Conservation (phyloP, 1,284 basidiomycete species). For the Fomitopsis schrenkii region DNA sequence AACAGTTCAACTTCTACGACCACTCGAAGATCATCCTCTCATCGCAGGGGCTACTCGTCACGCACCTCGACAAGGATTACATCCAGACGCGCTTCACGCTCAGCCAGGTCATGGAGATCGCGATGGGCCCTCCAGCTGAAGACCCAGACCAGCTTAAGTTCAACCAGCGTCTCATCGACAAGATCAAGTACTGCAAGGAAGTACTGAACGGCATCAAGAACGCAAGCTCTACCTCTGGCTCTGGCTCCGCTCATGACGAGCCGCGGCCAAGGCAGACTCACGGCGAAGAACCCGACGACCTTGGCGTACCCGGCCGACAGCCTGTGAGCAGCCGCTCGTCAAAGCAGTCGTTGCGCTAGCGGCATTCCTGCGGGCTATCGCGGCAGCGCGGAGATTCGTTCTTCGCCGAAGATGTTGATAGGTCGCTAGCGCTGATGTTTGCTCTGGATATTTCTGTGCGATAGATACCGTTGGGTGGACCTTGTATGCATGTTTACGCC, state of each 20-base stretch:
- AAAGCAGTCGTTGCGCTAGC: conserved; percentile 17
- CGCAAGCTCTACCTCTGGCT: conserved; percentile 30
- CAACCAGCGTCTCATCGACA: conserved; percentile 62
- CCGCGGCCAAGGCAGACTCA: background rate
- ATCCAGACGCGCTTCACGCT: conserved; percentile 74
- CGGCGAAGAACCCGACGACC: conserved; percentile 4
- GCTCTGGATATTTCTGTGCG: background rate
- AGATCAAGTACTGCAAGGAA: conserved; percentile 81
- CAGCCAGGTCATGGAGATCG: conserved; percentile 63
- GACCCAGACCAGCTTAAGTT: conserved; percentile 58
- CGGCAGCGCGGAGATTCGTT: background rate
- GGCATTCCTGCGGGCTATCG: background rate
- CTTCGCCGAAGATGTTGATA: background rate
- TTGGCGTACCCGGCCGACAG: background rate
- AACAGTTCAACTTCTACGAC: conserved; percentile 97
- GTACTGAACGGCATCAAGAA: conserved; percentile 63
- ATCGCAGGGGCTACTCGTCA: conserved; percentile 72
- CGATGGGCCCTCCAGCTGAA: conserved; percentile 36
- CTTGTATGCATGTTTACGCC: background rate
- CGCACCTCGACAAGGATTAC: conserved; percentile 90
- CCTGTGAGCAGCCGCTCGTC: conserved; percentile 11
- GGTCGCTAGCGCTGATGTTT: background rate
- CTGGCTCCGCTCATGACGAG: conserved; percentile 2
- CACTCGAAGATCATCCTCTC: conserved; percentile 94
- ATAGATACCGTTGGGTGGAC: conserved; percentile 3